Evolutionary conservation across 2,329 filamentous ascomycete genomes (phyloP).

Genomic region (Fusarium mangiferae): DNA sequence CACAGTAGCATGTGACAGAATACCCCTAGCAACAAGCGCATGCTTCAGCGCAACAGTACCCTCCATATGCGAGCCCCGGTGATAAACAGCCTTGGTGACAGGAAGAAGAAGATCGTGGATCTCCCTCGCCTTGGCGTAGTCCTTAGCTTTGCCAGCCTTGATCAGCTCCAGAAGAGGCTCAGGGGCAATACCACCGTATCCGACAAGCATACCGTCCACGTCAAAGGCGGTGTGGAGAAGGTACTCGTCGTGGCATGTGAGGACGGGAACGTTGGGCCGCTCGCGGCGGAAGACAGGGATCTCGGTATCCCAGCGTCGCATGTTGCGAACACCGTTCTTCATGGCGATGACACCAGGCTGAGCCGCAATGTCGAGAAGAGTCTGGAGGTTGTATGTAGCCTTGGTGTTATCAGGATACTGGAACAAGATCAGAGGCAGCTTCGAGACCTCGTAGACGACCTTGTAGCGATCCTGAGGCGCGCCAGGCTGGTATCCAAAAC

Average conservation of each 20-base stretch:
- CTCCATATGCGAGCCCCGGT: slow-evolving; percentile 66
- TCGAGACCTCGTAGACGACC: slow-evolving; percentile 60
- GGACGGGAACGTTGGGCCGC: slow-evolving; percentile 60
- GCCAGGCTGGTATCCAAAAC: slow-evolving; percentile 64
- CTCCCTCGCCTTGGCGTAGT: slow-evolving; percentile 58
- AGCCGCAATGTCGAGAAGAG: slow-evolving; percentile 62
- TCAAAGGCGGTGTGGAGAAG: slow-evolving; percentile 63
- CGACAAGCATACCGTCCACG: slow-evolving; percentile 64
- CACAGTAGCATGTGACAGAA: slow-evolving; percentile 60
- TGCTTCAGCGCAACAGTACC: slow-evolving; percentile 64
- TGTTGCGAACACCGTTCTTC: slow-evolving; percentile 67
- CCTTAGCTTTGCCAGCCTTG: slow-evolving; percentile 59
- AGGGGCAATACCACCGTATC: slow-evolving; percentile 63
- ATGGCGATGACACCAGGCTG: slow-evolving; percentile 64
- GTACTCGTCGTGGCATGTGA: slow-evolving; percentile 65
- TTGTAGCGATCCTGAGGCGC: slow-evolving; percentile 64
- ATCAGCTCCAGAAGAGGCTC: slow-evolving; percentile 62
- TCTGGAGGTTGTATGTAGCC: slow-evolving; percentile 62
- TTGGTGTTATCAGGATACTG: slow-evolving; percentile 65
- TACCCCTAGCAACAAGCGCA: slow-evolving; percentile 61
- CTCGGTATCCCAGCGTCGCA: slow-evolving; percentile 66
- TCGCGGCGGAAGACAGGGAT: slow-evolving; percentile 62
- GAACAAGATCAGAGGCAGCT: slow-evolving; percentile 62
- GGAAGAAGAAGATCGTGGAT: slow-evolving; percentile 63
- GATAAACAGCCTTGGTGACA: slow-evolving; percentile 64